Evolutionary conservation across 768 basidiomycete species (phyloP), one percentile per base, ranked within the genome.

Genomic region (Leccinum boreale): DNA sequence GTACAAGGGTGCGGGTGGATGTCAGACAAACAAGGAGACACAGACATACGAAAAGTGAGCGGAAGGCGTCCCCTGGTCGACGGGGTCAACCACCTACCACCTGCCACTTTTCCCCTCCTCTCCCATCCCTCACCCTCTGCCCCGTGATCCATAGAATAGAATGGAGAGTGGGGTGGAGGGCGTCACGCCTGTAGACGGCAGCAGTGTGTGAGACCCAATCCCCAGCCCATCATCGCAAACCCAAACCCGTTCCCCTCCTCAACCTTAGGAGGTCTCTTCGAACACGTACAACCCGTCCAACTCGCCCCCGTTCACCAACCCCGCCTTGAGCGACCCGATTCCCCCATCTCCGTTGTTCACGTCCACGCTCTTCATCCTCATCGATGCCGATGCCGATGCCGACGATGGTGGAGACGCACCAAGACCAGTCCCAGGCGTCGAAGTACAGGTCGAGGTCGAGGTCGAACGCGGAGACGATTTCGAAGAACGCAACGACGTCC

Each of bases 211-310:
- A 17, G 17, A 9, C 36, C 42, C 19, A 44, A 19, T 44, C 8
- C 42, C 42, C 39, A 42, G 12, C 21, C 11, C 45, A 21, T 46
- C 21, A 23, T 46, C 45, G 45, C 12, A 23, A 14, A 11, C 42
- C 7, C 45, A 46, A 14, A 12, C 45, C 44, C 11, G 4, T 14
- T 5, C 36, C 42, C 42, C 9, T 44, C 42, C 42, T 44, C 42
- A 19, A 44, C 31, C 31, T 53, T 31, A 31, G 31, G 31, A 66
- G 24, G 59, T 62, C 56, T 59, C 63, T 31, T 71, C 70, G 61
- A 71, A 71, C 53, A 71, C 70, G 45, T 71, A 71, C 47, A 71
- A 33, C 31, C 70, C 70, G 19, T 71, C 70, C 59, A 71, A 19
- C 58, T 71, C 70, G 23, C 70, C 70, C 7, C 70, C 70, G 6